These are phyloP conservation scores for Leccinum olivaceopallidum DNA, from an alignment of 768 basidiomycete species.

Conservation along the genomic window DNA sequence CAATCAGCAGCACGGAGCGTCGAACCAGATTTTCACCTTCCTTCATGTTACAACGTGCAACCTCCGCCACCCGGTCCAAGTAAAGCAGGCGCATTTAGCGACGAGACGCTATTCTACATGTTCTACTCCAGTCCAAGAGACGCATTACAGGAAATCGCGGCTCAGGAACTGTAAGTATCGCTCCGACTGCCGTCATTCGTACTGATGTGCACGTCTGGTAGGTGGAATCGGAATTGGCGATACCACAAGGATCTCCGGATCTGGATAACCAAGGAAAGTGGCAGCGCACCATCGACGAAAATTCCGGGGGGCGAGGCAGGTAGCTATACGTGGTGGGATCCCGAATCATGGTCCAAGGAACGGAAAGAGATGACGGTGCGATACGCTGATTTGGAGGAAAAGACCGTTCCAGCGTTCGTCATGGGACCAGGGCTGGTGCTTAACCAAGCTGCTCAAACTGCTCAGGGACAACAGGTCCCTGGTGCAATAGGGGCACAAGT, in stretches of 20 bases:
- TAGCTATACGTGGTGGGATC: conserved; percentile 89
- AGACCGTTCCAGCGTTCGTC: conserved; percentile 61
- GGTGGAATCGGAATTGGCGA: conserved; percentile 94
- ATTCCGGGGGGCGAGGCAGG: conserved; percentile 83
- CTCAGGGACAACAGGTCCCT: conserved; percentile 42
- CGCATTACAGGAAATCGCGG: conserved; percentile 90
- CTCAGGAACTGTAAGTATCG: conserved; percentile 84
- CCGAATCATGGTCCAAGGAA: conserved; percentile 75
- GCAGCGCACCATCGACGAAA: conserved; percentile 73
- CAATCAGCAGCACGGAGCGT: conserved; percentile 81
- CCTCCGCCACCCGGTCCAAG: conserved; percentile 79
- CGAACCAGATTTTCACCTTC: conserved; percentile 91
- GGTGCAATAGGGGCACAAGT: conserved; percentile 32
- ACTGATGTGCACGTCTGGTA: conserved; percentile 28
- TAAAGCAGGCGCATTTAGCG: conserved; percentile 85
- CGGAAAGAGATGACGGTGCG: conserved; percentile 77
- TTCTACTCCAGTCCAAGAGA: conserved; percentile 95
- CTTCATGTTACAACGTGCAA: conserved; percentile 90
- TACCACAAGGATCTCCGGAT: conserved; percentile 89
- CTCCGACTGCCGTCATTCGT: neutral
- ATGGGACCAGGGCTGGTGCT: conserved; percentile 49
- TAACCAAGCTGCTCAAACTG: conserved; percentile 32
- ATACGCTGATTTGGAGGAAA: conserved; percentile 75
- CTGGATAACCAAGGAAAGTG: conserved; percentile 87
- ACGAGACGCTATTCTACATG: conserved; percentile 97